These are phyloP conservation scores for Exophiala phaeomuriformis DNA, from an alignment of 2,329 filamentous ascomycete species.

Conservation along the genomic window DNA sequence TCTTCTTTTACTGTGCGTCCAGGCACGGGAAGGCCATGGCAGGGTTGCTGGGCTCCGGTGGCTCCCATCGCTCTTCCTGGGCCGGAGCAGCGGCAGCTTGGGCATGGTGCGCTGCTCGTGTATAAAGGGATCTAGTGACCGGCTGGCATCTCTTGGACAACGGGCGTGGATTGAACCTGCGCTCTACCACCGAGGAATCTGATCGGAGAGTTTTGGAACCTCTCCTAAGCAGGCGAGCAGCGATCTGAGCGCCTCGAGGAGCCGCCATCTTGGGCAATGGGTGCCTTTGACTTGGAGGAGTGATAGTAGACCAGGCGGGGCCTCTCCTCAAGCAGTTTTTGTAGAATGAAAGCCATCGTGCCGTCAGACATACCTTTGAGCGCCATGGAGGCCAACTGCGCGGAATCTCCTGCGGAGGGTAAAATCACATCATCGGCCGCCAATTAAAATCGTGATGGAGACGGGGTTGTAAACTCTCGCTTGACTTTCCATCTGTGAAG, in stretches of 20 bases:
- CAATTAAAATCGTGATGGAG: not conserved
- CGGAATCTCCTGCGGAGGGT: not conserved
- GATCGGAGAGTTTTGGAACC: constrained; percentile 12
- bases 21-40: constrained; percentile 86
- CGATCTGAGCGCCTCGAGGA: constrained; percentile 24
- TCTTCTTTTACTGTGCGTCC: constrained; percentile 71
- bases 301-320: constrained; percentile 4
- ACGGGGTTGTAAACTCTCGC: not conserved
- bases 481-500: not conserved
- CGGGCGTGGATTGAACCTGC: not conserved
- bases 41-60: constrained; percentile 57
- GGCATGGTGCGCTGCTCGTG: constrained; percentile 15
- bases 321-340: not conserved
- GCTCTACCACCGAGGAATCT: constrained; percentile 5
- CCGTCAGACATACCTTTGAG: not conserved
- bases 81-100: constrained; percentile 21
- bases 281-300: not conserved
- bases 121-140: constrained; percentile 16
- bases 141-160: not conserved
- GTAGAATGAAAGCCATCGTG: constrained; percentile 1
- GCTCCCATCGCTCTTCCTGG: constrained; percentile 26
- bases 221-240: constrained; percentile 23
- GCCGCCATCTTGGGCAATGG: constrained; percentile 17
- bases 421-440: constrained; percentile 1
- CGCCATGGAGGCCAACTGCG: not conserved